Evolutionary conservation across 108 stramenopile species (phyloP), one percentile per base, ranked within the genome.

Genomic region (Ochromonas danica): DNA sequence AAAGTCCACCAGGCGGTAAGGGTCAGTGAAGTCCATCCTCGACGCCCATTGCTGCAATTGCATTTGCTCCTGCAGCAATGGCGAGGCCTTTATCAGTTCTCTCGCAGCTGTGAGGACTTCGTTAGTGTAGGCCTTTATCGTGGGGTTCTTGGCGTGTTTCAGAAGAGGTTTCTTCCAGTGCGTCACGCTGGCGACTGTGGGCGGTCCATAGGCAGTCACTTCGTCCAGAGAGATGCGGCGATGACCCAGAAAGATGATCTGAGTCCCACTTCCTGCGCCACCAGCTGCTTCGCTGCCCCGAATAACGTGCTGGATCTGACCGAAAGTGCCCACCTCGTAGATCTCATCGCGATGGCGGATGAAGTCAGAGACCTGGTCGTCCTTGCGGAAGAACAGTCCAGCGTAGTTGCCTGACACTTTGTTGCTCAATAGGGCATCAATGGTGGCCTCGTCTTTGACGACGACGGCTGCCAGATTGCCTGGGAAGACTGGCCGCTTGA

Each of bases 1-100:
- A 86, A 98, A 95, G 77, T 98, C 96, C 40, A 85, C 94, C 31
- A 98, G 84, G 70, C 92, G 87, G 86, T 92, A 97, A 0, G 97
- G 95, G 90, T 98, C 93, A 80, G 90, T 90, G 22, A 92, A 86
- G 82, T 95, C 92, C 40, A 95, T 80, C 36, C 91, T 85, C 83
- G 90, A 88, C 31, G 92, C 91, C 83, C 93, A 96, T 77, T 90
- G 87, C 45, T 10, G 22, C 51, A 57, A 22, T 14, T 87, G 89
- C 2, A 97, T 89, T 75, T 94, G 93, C 79, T 98, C 97, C 51
- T 93, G 91, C 79, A 96, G 92, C 17, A 98, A 82, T 0, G 94
- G 91, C 82, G 96, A 97, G 60, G 90, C 71, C 70, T 94, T 92
- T 10, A 96, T 93, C 38, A 98, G 89, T 78, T 96, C 95, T 39